Percentiles rank a stretch among this genome's conserved stretches.
These are phyloP conservation scores for Tetrapisispora arboricola DNA, from an alignment of 805 yeast species.

Conservation along the genomic window DNA sequence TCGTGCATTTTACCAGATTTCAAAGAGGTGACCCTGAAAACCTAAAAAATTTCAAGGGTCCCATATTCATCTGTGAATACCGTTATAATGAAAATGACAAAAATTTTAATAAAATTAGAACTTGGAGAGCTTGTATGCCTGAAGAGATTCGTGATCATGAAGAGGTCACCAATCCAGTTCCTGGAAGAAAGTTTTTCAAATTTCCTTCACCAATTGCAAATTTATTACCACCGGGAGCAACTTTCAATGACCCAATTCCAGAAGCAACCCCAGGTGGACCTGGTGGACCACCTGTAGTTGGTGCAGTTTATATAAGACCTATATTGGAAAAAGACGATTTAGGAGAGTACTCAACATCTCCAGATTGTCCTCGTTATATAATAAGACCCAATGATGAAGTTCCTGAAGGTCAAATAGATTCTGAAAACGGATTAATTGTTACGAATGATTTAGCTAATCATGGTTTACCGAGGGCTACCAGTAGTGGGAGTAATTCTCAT, in stretches of 20 bases:
- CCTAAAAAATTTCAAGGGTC: conserved; percentile 51
- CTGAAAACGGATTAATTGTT: conserved; percentile 23
- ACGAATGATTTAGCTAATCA: conserved; percentile 11
- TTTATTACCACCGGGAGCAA: conserved; percentile 64
- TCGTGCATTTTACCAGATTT: conserved; percentile 86
- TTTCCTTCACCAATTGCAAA: conserved; percentile 79
- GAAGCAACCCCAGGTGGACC: conserved; percentile 72
- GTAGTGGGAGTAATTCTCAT: conserved; percentile 12
- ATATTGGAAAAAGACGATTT: conserved; percentile 71
- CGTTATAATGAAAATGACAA: conserved; percentile 88
- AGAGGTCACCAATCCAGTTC: conserved; percentile 68
- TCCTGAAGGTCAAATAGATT: conserved; percentile 27
- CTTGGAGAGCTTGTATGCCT: conserved; percentile 98
- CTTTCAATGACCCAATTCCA: conserved; percentile 67
- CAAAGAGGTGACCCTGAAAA: conserved; percentile 88
- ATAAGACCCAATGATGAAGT: conserved; percentile 35
- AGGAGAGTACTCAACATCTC: conserved; percentile 56
- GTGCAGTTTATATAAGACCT: conserved; percentile 78
- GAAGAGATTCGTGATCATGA: conserved; percentile 83
- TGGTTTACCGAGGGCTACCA: conserved; percentile 17
- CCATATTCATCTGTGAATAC: conserved; percentile 87
- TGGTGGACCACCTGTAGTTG: conserved; percentile 86
- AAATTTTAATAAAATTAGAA: conserved; percentile 85
- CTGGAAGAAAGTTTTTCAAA: conserved; percentile 55
- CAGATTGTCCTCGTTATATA: conserved; percentile 35